These are phyloP conservation scores for Phytophthora cactorum DNA, from an alignment of 352 stramenopile species.

Conservation along the genomic window DNA sequence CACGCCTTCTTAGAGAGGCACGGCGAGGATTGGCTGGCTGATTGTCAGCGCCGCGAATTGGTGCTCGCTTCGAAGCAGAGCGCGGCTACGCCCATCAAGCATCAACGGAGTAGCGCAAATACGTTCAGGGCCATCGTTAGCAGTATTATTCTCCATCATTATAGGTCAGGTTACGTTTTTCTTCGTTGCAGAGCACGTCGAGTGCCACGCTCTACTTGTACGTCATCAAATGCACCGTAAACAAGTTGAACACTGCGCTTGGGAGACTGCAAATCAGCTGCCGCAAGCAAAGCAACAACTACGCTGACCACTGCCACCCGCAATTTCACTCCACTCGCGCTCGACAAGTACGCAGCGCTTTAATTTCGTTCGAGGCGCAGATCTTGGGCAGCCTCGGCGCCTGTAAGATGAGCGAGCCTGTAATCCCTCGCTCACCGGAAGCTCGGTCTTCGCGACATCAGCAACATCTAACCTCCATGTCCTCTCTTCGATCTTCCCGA, in stretches of 20 bases:
- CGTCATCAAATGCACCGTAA: neutral
- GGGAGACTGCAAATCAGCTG: no score
- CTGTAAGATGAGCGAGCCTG: neutral
- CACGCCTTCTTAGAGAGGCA: constrained; percentile 27
- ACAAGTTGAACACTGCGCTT: no score
- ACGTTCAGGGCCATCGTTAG: constrained; percentile 25
- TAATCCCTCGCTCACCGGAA: neutral
- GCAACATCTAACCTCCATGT: no score
- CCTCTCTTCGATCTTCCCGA: no score
- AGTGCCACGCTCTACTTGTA: no score
- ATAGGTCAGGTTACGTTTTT: constrained; percentile 37
- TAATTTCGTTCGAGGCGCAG: constrained; percentile 5
- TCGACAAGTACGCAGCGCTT: neutral
- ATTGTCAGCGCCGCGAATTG: constrained; percentile 14
- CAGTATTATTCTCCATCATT: constrained; percentile 44
- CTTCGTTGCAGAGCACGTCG: neutral
- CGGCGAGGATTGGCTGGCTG: constrained; percentile 4
- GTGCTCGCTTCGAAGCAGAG: constrained; percentile 5
- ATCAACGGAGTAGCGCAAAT: constrained; percentile 11
- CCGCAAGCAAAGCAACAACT: neutral
- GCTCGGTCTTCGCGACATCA: no score
- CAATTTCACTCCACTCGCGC: no score
- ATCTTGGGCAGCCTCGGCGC: constrained; percentile 2
- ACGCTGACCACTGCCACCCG: neutral
- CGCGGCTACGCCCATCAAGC: constrained; percentile 11